These are phyloP conservation scores for Mucor velutinosus DNA, from an alignment of 371 early-diverging fungal genomes.

Conservation along the genomic window DNA sequence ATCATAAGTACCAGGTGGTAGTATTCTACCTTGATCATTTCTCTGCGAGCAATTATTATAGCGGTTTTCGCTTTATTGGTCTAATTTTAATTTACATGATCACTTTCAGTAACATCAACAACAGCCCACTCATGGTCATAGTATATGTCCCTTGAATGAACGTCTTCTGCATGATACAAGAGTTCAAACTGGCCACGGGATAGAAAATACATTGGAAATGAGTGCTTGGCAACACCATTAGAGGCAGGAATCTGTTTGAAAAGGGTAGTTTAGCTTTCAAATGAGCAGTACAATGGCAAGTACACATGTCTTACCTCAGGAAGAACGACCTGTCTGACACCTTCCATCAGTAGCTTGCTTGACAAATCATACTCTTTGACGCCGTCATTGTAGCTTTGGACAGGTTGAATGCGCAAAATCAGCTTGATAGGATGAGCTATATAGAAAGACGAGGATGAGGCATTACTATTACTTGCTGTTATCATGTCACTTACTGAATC, in stretches of 20 bases:
- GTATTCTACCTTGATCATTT: too few relatives aligned
- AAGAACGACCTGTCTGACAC: conserved; percentile 57
- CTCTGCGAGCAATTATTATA: too few relatives aligned
- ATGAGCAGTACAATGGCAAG: not conserved
- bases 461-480: not conserved
- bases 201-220: conserved; percentile 61
- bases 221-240: conserved; percentile 9
- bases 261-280: not conserved
- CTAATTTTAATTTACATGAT: too few relatives aligned
- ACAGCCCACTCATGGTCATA: conserved; percentile 62
- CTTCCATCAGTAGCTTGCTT: conserved; percentile 60
- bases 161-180: conserved; percentile 69
- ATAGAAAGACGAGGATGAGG: not conserved
- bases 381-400: conserved; percentile 61
- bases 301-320: conserved; percentile 47
- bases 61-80: too few relatives aligned
- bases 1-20: too few relatives aligned
- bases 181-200: conserved; percentile 66
- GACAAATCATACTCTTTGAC: conserved; percentile 63
- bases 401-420: conserved; percentile 66
- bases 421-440: conserved; percentile 54
- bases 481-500: conserved; percentile 33
- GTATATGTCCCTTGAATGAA: conserved; percentile 56
- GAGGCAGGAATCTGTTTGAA: conserved; percentile 29
- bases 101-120: conserved; percentile 15